Evolutionary conservation across 345 rosid species (phyloP).

Genomic region (Salix brachista): DNA sequence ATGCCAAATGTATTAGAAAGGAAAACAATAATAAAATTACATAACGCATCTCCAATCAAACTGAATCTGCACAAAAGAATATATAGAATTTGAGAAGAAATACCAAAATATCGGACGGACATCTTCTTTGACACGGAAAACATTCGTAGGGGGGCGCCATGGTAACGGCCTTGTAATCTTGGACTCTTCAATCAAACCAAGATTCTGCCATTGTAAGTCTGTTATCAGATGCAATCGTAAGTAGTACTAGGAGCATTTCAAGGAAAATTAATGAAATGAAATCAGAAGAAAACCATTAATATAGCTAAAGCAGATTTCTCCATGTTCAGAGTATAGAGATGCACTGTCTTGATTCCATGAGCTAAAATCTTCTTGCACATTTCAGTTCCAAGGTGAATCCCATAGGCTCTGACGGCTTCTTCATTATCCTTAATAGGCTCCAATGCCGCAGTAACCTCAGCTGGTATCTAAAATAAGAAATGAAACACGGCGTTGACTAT

Average conservation of each 20-base stretch:
- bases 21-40: background rate
- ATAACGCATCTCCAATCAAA: background rate
- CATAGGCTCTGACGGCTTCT: constrained; percentile 89
- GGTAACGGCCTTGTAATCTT: constrained; percentile 74
- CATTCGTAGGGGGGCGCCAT: constrained; percentile 90
- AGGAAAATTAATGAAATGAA: background rate
- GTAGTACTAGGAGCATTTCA: background rate
- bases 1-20: constrained; percentile 11
- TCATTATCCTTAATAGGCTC: constrained; percentile 97
- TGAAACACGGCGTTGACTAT: background rate
- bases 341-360: constrained; percentile 80
- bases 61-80: background rate
- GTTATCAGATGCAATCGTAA: constrained; percentile 14
- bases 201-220: constrained; percentile 55
- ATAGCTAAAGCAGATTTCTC: constrained; percentile 93
- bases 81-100: background rate
- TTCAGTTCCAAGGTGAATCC: constrained; percentile 93
- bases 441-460: constrained; percentile 76
- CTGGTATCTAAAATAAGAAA: constrained; percentile 53
- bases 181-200: constrained; percentile 91
- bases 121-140: constrained; percentile 87
- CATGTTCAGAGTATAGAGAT: constrained; percentile 89
- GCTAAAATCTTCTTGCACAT: constrained; percentile 94
- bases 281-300: constrained; percentile 48
- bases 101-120: constrained; percentile 97